phyloP scores from a whole-genome alignment of 768 basidiomycete species.

The Pleurotus djamor region DNA sequence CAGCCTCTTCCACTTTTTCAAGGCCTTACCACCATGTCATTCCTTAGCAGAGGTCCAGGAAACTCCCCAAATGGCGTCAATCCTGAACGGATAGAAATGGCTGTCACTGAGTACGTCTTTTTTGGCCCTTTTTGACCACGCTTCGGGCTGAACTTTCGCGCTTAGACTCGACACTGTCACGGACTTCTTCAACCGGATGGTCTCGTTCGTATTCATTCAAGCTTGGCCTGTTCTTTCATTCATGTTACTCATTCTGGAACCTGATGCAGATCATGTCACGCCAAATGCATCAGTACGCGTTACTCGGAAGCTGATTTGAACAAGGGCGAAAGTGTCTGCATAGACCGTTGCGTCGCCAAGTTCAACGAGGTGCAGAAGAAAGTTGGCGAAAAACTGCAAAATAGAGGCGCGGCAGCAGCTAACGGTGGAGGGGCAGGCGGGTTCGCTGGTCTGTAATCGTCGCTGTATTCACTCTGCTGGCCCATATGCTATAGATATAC shows the following conservation, averaged over 20 bases:
- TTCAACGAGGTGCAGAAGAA: conserved; percentile 98
- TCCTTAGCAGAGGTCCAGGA: conserved; percentile 63
- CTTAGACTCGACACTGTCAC: conserved; percentile 90
- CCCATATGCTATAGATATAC: conserved; percentile 2
- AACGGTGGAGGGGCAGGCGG: conserved; percentile 18
- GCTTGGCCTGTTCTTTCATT: conserved; percentile 9
- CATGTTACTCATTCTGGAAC: conserved; percentile 10
- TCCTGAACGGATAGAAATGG: conserved; percentile 86
- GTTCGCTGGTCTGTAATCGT: conserved; percentile 5
- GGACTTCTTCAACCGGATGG: conserved; percentile 93
- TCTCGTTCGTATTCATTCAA: conserved; percentile 49
- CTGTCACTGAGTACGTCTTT: conserved; percentile 79
- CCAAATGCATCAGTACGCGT: conserved; percentile 87
- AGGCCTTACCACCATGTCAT: conserved; percentile 56
- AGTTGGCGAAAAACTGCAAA: conserved; percentile 93
- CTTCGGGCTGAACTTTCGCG: conserved; percentile 14
- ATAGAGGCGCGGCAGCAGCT: conserved; percentile 43
- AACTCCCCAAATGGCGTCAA: conserved; percentile 60
- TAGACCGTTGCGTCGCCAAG: conserved; percentile 96
- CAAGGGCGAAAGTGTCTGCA: conserved; percentile 98
- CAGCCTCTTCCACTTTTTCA: conserved; percentile 14
- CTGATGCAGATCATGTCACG: conserved; percentile 77
- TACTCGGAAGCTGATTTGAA: conserved; percentile 91
- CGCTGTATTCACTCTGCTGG: background rate
- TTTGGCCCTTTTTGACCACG: background rate